A percentile compares a stretch with the other conserved stretches of the same genome.
Evolutionary conservation across 805 yeast species (phyloP).

Genomic region (Schwanniomyces pseudopolymorphus): DNA sequence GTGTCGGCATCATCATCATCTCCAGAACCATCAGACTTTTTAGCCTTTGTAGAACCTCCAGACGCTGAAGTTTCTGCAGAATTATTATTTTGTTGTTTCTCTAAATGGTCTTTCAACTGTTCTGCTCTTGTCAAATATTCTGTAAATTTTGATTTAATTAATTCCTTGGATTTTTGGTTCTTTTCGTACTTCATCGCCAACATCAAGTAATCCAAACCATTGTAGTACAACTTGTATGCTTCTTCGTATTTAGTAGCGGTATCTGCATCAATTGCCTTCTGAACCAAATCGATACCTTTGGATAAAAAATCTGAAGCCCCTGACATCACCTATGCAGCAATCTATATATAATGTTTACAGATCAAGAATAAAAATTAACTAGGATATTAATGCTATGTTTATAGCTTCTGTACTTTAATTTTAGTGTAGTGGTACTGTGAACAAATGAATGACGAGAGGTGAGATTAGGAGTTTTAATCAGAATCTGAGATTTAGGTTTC

Average conservation of each 20-base stretch:
- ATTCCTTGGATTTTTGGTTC: conserved; percentile 83
- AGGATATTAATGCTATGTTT: background rate
- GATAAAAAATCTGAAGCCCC: conserved; percentile 69
- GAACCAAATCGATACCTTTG: conserved; percentile 93
- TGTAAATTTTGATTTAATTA: conserved; percentile 83
- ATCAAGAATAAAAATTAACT: background rate
- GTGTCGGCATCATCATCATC: conserved; percentile 73
- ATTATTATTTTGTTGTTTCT: conserved; percentile 47
- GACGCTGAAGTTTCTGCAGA: conserved; percentile 53
- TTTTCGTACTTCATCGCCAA: conserved; percentile 91
- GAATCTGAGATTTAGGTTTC: background rate
- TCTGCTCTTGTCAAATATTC: conserved; percentile 94
- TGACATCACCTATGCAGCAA: conserved; percentile 12
- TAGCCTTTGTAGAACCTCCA: conserved; percentile 58
- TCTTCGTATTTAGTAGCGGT: conserved; percentile 87
- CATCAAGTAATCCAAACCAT: conserved; percentile 93
- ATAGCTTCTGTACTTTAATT: background rate
- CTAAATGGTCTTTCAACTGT: conserved; percentile 85
- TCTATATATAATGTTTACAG: background rate
- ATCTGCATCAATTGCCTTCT: conserved; percentile 93
- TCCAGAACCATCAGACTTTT: conserved; percentile 47
- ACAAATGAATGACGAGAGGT: background rate
- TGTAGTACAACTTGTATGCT: conserved; percentile 89
- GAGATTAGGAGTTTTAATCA: background rate
- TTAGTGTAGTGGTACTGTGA: background rate